These are phyloP conservation scores for Beauveria caledonica DNA, from an alignment of 2,329 filamentous ascomycete genomes.

Conservation along the genomic window DNA sequence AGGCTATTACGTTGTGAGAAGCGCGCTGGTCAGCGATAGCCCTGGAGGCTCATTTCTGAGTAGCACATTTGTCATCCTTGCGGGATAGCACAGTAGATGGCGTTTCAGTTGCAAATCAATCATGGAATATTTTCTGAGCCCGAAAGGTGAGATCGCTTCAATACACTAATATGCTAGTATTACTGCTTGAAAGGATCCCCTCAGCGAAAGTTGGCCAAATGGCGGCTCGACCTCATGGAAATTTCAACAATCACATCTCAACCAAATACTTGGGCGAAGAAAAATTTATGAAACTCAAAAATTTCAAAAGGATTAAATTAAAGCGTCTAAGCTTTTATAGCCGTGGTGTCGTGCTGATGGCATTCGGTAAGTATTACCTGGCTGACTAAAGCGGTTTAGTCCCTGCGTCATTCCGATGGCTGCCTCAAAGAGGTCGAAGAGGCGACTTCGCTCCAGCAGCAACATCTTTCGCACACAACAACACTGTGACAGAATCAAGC, in stretches of 20 bases:
- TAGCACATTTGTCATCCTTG: too few species aligned
- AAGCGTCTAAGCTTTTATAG: neutral
- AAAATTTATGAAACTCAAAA: neutral
- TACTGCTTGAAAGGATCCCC: neutral
- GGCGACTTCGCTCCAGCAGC: conserved; percentile 1
- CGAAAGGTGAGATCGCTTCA: neutral
- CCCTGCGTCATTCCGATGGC: conserved; percentile 14
- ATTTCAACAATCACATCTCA: neutral
- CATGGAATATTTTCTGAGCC: too few species aligned
- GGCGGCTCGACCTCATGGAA: neutral
- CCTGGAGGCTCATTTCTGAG: too few species aligned
- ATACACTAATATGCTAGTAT: too few species aligned
- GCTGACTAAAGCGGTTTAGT: conserved; percentile 12
- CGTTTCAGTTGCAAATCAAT: too few species aligned
- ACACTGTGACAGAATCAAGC: neutral
- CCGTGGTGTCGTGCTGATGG: neutral
- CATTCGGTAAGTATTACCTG: neutral
- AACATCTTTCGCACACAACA: neutral
- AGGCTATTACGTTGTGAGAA: too few species aligned
- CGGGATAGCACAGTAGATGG: too few species aligned
- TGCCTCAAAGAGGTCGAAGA: conserved; percentile 7
- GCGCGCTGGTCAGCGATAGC: too few species aligned
- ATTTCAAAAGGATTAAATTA: too few species aligned
- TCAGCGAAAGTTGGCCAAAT: neutral
- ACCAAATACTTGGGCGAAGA: neutral